These are phyloP conservation scores for Cenchrus purpureus DNA, from an alignment of 176 grass and related monocot genomes.

Conservation along the genomic window DNA sequence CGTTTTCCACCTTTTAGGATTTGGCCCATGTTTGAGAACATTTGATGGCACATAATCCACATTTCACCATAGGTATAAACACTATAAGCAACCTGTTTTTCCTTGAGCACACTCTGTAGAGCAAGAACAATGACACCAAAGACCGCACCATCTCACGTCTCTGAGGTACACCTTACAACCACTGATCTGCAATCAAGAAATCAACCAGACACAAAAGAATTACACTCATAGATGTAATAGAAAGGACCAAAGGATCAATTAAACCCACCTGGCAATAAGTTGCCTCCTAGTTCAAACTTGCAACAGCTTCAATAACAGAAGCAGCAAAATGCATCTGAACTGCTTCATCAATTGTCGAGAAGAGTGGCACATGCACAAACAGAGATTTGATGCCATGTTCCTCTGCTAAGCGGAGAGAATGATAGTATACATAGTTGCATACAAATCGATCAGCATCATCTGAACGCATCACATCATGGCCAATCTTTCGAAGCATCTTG, in stretches of 20 bases:
- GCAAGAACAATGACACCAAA: background rate
- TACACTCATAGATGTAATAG: background rate
- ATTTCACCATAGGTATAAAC: background rate
- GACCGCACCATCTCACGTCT: background rate
- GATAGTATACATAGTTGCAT: slow-evolving; percentile 96
- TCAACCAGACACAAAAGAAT: background rate
- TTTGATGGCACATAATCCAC: background rate
- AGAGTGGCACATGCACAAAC: slow-evolving; percentile 97
- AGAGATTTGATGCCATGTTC: slow-evolving; percentile 80
- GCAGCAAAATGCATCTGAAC: slow-evolving; percentile 87
- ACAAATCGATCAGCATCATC: slow-evolving; percentile 89
- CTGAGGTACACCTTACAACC: background rate
- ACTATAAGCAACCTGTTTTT: background rate
- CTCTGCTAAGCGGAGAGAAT: slow-evolving; percentile 86
- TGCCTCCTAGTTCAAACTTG: slow-evolving; percentile 51
- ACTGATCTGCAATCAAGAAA: slow-evolving; percentile 38
- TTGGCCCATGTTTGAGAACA: background rate
- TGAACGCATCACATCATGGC: slow-evolving; percentile 80
- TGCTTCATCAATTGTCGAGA: slow-evolving; percentile 79
- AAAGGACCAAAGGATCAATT: background rate
- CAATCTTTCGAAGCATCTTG: slow-evolving; percentile 70
- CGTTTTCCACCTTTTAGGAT: background rate
- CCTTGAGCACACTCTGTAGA: no score
- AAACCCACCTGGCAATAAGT: background rate
- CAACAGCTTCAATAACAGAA: slow-evolving; percentile 75